phyloP scores from a whole-genome alignment of 2,329 filamentous ascomycete species.

The Penicillium sp. region DNA sequence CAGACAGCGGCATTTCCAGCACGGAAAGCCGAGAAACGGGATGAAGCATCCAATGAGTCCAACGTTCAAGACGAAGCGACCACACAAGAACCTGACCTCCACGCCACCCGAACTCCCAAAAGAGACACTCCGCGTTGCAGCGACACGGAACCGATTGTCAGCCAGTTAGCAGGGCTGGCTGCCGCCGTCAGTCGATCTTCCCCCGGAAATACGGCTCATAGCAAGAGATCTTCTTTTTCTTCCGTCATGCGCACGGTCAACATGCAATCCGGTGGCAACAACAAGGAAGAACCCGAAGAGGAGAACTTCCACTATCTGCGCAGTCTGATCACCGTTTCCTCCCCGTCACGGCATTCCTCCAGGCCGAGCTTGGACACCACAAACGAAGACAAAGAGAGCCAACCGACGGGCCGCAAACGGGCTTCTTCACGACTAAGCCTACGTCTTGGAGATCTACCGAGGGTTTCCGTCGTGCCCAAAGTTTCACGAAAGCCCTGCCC shows the following conservation, averaged over 20 bases:
- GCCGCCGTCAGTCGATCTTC: slow-evolving; percentile 8
- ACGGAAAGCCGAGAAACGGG: background rate
- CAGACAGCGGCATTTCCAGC: background rate
- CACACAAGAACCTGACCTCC: background rate
- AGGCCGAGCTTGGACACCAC: background rate
- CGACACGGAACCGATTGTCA: slow-evolving; percentile 13
- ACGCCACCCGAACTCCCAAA: background rate
- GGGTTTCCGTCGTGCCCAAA: slow-evolving; percentile 10
- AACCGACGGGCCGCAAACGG: slow-evolving; percentile 12
- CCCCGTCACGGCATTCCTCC: slow-evolving; percentile 3
- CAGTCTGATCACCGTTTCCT: slow-evolving; percentile 22
- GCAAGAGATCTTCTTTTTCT: background rate
- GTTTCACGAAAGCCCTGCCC: slow-evolving; percentile 10
- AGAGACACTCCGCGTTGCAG: slow-evolving; percentile 4
- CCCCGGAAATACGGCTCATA: background rate
- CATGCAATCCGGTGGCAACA: background rate
- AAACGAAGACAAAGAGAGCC: background rate
- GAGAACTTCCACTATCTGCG: slow-evolving; percentile 22
- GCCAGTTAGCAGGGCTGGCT: slow-evolving; percentile 13
- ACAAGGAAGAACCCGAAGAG: slow-evolving; percentile 8
- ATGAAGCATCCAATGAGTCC: background rate
- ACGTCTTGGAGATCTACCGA: slow-evolving; percentile 14
- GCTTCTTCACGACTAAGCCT: slow-evolving; percentile 20
- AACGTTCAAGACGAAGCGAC: background rate
- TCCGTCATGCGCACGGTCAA: background rate